Conservation (phyloP, 73 alveolate genomes). For the Breviolum minutum region DNA sequence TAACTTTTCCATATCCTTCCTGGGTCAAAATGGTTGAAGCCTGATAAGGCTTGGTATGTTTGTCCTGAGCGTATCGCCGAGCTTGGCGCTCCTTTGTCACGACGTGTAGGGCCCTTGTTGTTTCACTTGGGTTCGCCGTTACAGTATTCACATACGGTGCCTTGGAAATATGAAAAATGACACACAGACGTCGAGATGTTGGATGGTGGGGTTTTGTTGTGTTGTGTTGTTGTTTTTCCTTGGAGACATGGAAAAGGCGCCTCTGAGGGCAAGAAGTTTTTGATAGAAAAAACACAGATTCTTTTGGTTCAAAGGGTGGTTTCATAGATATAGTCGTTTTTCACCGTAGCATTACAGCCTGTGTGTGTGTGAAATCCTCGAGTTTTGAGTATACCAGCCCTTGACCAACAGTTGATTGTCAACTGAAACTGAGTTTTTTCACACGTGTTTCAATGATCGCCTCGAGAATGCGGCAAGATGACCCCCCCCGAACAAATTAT, state of each 20-base stretch:
- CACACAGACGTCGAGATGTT: not conserved
- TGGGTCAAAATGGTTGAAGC: not conserved
- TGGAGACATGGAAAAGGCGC: not conserved
- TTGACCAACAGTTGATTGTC: too few relatives aligned
- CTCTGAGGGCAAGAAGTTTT: too few relatives aligned
- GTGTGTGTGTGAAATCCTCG: too few relatives aligned
- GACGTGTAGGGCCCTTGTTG: conserved; percentile 92
- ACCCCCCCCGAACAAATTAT: too few relatives aligned
- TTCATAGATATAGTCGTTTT: too few relatives aligned
- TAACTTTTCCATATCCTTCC: not conserved
- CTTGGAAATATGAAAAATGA: not conserved
- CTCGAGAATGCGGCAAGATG: too few relatives aligned
- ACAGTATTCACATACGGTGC: conserved; percentile 62
- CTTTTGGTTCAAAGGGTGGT: too few relatives aligned
- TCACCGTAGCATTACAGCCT: too few relatives aligned
- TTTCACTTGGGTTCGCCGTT: conserved; percentile 83
- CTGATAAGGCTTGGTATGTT: conserved; percentile 80
- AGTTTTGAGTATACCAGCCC: too few relatives aligned
- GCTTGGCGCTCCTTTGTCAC: conserved; percentile 81
- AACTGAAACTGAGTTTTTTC: too few relatives aligned
- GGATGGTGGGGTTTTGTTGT: not conserved
- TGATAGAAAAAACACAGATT: too few relatives aligned
- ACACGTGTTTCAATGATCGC: too few relatives aligned
- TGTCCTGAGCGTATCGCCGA: conserved; percentile 89
- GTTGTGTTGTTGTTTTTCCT: not conserved